Percentiles rank a stretch among this genome's conserved stretches.
Evolutionary conservation across 2,329 filamentous ascomycete genomes (phyloP).

Genomic region (Alternaria viburni): DNA sequence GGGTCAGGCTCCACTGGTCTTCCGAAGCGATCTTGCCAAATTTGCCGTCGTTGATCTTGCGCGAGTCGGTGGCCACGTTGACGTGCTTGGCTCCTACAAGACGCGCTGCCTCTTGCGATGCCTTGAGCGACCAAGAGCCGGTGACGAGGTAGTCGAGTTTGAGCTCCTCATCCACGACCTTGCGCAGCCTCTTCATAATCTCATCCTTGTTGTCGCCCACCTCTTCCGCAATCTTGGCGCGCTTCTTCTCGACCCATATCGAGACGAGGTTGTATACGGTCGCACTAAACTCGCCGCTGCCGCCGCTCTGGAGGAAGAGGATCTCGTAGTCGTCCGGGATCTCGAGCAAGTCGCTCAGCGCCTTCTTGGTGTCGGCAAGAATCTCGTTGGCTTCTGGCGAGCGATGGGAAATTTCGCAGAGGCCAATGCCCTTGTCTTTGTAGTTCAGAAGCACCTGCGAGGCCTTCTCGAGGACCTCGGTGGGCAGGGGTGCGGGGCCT

Average conservation of each 20-base stretch:
- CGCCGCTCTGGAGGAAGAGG: constrained; percentile 86
- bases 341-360: constrained; percentile 75
- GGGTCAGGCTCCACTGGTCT: constrained; percentile 73
- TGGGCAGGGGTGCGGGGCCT: constrained; percentile 86
- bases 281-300: constrained; percentile 84
- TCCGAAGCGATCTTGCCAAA: constrained; percentile 84
- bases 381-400: constrained; percentile 79
- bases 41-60: constrained; percentile 72
- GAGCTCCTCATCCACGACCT: constrained; percentile 71
- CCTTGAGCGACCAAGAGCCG: constrained; percentile 89
- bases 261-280: constrained; percentile 83
- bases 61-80: constrained; percentile 76
- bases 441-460: constrained; percentile 81
- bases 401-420: constrained; percentile 90
- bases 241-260: constrained; percentile 77
- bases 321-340: constrained; percentile 88
- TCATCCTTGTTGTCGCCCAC: constrained; percentile 62
- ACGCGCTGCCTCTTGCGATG: constrained; percentile 79
- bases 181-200: constrained; percentile 65
- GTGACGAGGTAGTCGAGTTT: constrained; percentile 91
- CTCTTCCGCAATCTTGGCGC: constrained; percentile 64
- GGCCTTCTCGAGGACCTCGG: constrained; percentile 77
- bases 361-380: constrained; percentile 77
- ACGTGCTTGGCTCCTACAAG: constrained; percentile 79
- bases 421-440: constrained; percentile 78